Conservation (phyloP, 805 yeast species). For the Yueomyces sinensis region DNA sequence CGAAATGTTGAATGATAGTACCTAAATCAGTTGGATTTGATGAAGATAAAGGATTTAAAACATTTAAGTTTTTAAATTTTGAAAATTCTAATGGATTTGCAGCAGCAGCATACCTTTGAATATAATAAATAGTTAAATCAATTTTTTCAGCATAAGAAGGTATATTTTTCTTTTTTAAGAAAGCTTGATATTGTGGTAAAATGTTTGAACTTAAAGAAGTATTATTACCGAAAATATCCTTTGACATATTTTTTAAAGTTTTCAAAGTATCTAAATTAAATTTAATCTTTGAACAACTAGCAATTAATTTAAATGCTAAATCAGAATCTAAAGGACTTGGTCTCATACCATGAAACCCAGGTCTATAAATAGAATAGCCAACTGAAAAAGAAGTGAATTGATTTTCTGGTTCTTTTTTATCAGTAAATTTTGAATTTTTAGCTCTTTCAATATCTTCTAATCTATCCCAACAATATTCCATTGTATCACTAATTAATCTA, state of each 20-base stretch:
- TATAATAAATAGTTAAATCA: conserved; percentile 27
- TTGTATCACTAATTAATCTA: conserved; percentile 28
- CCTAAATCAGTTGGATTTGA: background rate
- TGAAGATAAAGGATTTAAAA: background rate
- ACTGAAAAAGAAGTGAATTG: conserved; percentile 13
- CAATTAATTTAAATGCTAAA: conserved; percentile 19
- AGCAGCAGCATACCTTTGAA: conserved; percentile 34
- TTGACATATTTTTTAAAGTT: conserved; percentile 21
- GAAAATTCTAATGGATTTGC: conserved; percentile 32
- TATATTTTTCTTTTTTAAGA: conserved; percentile 6
- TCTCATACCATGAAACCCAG: conserved; percentile 21
- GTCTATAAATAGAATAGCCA: conserved; percentile 23
- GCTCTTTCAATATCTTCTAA: conserved; percentile 3
- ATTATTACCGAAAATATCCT: conserved; percentile 4
- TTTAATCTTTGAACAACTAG: conserved; percentile 20
- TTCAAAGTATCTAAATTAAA: conserved; percentile 21
- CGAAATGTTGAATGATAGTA: conserved; percentile 23
- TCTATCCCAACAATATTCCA: conserved; percentile 28
- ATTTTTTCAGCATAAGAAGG: conserved; percentile 13
- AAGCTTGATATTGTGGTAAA: conserved; percentile 10
- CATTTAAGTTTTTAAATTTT: conserved; percentile 4
- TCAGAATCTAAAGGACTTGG: conserved; percentile 21
- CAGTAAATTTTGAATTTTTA: conserved; percentile 1
- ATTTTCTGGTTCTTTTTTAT: conserved; percentile 7
- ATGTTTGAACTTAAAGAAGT: conserved; percentile 4